Evolutionary conservation across 352 stramenopile genomes (phyloP).

Genomic region (Globisporangium rhizosaccharum): DNA sequence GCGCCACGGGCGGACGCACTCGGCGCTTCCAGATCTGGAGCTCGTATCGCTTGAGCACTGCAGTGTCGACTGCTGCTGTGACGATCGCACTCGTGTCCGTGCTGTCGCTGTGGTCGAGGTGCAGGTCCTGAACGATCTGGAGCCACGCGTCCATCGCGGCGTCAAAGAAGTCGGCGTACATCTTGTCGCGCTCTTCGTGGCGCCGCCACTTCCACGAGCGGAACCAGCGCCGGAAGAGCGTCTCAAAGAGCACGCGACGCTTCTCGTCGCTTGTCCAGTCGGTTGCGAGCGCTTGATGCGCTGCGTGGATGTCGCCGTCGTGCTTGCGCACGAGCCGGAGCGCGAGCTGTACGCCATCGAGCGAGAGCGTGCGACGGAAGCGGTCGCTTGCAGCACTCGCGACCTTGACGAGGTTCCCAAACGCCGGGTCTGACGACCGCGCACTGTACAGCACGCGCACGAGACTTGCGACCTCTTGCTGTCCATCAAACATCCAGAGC

Average conservation of each 20-base stretch:
- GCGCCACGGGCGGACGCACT: constrained; percentile 32
- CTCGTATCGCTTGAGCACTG: constrained; percentile 47
- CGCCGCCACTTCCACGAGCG: constrained; percentile 24
- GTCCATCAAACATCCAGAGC: constrained; percentile 69
- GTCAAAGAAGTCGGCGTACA: constrained; percentile 58
- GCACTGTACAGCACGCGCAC: constrained; percentile 64
- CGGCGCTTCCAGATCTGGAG: constrained; percentile 65
- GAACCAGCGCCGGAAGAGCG: constrained; percentile 40
- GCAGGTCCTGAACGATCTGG: constrained; percentile 45
- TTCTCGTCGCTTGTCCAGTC: constrained; percentile 47
- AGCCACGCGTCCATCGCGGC: constrained; percentile 55
- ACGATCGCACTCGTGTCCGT: neutral
- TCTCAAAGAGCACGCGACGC: constrained; percentile 29
- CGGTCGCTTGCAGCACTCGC: constrained; percentile 30
- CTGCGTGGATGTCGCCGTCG: constrained; percentile 22
- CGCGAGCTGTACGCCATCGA: constrained; percentile 37
- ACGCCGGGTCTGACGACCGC: constrained; percentile 55
- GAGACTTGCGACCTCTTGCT: constrained; percentile 47
- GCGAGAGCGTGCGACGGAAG: constrained; percentile 39
- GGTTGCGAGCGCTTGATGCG: constrained; percentile 20
- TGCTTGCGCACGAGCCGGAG: constrained; percentile 30
- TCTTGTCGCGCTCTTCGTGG: constrained; percentile 20
- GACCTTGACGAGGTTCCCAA: constrained; percentile 61
- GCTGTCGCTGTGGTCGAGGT: constrained; percentile 11
- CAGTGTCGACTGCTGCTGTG: constrained; percentile 12